Evolutionary conservation across 306 rosid species (phyloP), one percentile per base, ranked within the genome.

Genomic region (Cicer chorassanicum): DNA sequence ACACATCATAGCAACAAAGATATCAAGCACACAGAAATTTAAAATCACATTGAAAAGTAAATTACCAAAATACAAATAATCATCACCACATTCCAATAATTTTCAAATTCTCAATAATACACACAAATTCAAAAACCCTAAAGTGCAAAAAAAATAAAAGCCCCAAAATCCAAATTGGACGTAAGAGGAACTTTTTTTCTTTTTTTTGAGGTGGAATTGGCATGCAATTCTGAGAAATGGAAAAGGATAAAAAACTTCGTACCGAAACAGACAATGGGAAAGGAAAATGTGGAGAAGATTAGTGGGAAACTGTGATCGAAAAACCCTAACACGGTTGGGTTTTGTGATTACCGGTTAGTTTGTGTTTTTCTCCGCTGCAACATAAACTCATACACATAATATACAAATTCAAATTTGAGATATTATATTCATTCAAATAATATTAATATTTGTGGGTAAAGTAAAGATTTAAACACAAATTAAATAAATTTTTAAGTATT

Each of bases 271-370:
- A 34, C 19, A 74, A 63, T 42, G 43, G 3, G 6, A 8, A 38
- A 50, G 36, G 42, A 66, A 36, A 40, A 1, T 62, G 8, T 9
- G 11, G 42, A 62, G 21, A 63, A 64, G 40, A 70, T 18, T 4
- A 68, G 45, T n/a, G 12, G 21, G 70, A 66, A 48, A 67, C 0
- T 39, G 44, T 41, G 62, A 70, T 39, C 9, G 14, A 8, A 42
- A 61, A 80, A 74, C 84, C 84, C 84, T 81, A 68, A 49, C 12
- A 40, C 12, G 10, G 15, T 8, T 12, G 65, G 2, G 65, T 59
- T 59, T 59, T 59, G 61, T 9, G 2, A 10, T 15, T 7, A 50
- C 29, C 2, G 19, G 56, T 50, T 50, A 14, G 56, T 50, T 50
- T 19, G 1, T 19, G 1, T 19, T 19, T 19, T 1, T 19, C 21